Evolutionary conservation across 306 rosid species (phyloP), one percentile per base, ranked within the genome.

Genomic region (Vachellia pachyceras): DNA sequence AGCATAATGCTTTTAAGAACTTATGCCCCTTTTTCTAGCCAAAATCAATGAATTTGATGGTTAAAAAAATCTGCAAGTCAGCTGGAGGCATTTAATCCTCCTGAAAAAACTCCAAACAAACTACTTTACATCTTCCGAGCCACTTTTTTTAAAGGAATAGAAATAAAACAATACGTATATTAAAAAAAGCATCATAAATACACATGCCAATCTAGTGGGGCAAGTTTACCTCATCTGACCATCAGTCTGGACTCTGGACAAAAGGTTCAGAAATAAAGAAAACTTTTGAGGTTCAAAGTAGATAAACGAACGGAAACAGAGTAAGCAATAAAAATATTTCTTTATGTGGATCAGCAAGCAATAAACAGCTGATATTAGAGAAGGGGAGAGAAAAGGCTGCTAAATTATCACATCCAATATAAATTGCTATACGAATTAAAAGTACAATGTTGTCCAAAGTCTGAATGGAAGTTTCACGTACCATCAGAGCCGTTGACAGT

Each of bases 401-500:
- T 47, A 67, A 40, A 67, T 67, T 18, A 7, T 17, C 46, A 66
- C 7, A 36, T 15, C 22, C 42, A 37, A 66, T 40, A 68, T 7
- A 10, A n/a, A 52, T 41, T 68, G 7, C 18, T 20, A 20, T 20
- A n/a, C 4, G 37, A 23, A 15, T 35, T 66, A 60, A 55, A 76
- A 77, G 52, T 14, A 60, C 65, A 71, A 40, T 5, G 67, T 50
- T 63, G 42, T 70, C 36, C 72, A 61, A 75, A 82, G 69, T 67
- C 29, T 63, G 76, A 84, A 75, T 67, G 64, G 33, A 79, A 86
- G 76, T 81, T 70, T 47, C 58, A 80, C 87, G 29, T 93, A 95
- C 99, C 99, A 93, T 91, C 81, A 95, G 82, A 71, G 96, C 94
- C 80, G 77, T 86, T 1, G 98, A 89, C 67, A 95, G 87, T 86